A percentile compares a stretch with the other conserved stretches of the same genome.
Evolutionary conservation across 441 rosid genomes (phyloP).

Genomic region (Erysimum pusillum): DNA sequence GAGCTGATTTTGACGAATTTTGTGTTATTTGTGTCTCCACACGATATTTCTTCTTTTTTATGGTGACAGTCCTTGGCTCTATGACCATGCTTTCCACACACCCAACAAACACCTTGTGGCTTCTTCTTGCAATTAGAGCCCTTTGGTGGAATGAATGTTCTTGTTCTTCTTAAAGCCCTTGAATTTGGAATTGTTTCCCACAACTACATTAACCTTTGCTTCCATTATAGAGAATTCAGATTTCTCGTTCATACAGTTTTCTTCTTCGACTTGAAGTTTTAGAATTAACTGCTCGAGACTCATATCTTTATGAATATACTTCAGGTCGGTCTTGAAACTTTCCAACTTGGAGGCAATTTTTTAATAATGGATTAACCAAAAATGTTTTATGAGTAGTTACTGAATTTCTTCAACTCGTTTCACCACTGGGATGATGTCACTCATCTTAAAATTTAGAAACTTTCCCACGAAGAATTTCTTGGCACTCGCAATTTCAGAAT

Average conservation of each 20-base stretch:
- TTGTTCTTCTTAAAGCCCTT: too few relatives aligned
- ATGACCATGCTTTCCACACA: conserved; percentile 5
- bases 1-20: not conserved
- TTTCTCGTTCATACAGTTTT: not conserved
- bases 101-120: not conserved
- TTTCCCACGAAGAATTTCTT: not conserved
- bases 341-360: not conserved
- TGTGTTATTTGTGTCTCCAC: not conserved
- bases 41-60: not conserved
- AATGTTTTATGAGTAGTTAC: not conserved
- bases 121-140: not conserved
- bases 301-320: not conserved
- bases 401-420: too few relatives aligned
- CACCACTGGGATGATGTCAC: not conserved
- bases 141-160: not conserved
- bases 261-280: not conserved
- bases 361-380: not conserved
- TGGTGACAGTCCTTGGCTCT: too few relatives aligned
- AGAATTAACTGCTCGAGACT: not conserved
- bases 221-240: too few relatives aligned
- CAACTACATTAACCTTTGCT: too few relatives aligned
- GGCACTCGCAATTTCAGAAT: not conserved
- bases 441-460: not conserved
- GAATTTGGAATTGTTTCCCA: too few relatives aligned
- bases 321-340: not conserved